phyloP scores from a whole-genome alignment of 768 basidiomycete genomes.

The Podaxis sp. region DNA sequence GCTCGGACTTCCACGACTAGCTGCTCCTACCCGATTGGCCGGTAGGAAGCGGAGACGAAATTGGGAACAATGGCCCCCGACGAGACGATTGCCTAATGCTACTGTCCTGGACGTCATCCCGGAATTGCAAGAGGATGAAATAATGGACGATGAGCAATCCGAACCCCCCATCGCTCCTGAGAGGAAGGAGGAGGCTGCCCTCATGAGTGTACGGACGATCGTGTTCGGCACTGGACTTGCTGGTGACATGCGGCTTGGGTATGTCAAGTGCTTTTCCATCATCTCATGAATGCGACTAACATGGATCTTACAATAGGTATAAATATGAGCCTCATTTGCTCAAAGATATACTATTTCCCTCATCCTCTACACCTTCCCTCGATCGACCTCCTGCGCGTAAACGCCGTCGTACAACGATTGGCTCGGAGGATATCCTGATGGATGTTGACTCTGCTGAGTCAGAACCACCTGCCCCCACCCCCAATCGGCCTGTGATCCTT shows the following conservation, averaged over 20 bases:
- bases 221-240: constrained; percentile 43
- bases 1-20: constrained; percentile 31
- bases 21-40: constrained; percentile 29
- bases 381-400: constrained; percentile 32
- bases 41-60: constrained; percentile 42
- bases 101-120: constrained; percentile 37
- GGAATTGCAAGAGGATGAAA: constrained; percentile 34
- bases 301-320: constrained; percentile 33
- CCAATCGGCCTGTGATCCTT: constrained; percentile 31
- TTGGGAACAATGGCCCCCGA: constrained; percentile 30
- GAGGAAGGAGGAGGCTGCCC: constrained; percentile 36
- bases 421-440: constrained; percentile 26
- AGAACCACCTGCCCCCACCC: constrained; percentile 11
- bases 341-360: constrained; percentile 43
- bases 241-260: constrained; percentile 44
- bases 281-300: background rate
- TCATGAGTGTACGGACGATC: constrained; percentile 46
- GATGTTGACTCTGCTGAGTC: constrained; percentile 16
- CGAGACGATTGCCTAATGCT: constrained; percentile 36
- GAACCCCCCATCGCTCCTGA: constrained; percentile 22
- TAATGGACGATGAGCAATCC: constrained; percentile 21
- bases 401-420: constrained; percentile 26
- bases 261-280: constrained; percentile 19
- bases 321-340: constrained; percentile 50
- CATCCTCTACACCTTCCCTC: constrained; percentile 14